These are phyloP conservation scores for Rosa persica DNA, from an alignment of 306 rosid species.

Conservation along the genomic window DNA sequence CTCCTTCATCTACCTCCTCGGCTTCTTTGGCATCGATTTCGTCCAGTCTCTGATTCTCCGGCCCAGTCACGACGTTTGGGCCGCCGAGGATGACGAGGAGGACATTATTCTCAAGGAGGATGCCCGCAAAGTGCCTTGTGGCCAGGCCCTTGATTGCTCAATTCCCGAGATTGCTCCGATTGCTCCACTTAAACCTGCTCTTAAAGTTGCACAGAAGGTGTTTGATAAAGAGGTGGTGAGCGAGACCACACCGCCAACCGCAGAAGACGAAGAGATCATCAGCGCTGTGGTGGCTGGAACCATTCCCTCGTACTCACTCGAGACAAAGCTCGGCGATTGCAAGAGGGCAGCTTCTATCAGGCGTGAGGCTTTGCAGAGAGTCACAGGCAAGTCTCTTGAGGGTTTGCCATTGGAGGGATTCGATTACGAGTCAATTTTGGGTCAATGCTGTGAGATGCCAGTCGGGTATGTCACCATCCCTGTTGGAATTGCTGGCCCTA, in stretches of 20 bases:
- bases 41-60: constrained; percentile 59
- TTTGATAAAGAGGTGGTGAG: constrained; percentile 21
- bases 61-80: constrained; percentile 50
- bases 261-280: constrained; percentile 60
- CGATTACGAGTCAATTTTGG: constrained; percentile 71
- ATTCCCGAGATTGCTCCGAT: constrained; percentile 20
- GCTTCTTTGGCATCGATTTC: constrained; percentile 80
- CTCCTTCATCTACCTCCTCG: constrained; percentile 69
- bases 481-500: constrained; percentile 87
- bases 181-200: constrained; percentile 20
- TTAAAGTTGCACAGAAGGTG: constrained; percentile 18
- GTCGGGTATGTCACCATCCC: constrained; percentile 81
- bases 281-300: constrained; percentile 54
- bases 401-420: constrained; percentile 74
- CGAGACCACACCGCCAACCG: constrained; percentile 5
- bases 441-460: constrained; percentile 98
- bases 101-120: constrained; percentile 49
- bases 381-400: constrained; percentile 44
- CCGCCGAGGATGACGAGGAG: constrained; percentile 51
- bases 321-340: constrained; percentile 67
- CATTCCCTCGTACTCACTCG: constrained; percentile 67
- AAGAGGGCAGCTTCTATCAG: constrained; percentile 64
- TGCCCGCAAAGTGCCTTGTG: constrained; percentile 38
- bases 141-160: constrained; percentile 40
- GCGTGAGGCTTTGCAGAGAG: constrained; percentile 60